A percentile compares a stretch with the other conserved stretches of the same genome.
Evolutionary conservation across 345 rosid species (phyloP).

Genomic region (Eucalyptus regnans): DNA sequence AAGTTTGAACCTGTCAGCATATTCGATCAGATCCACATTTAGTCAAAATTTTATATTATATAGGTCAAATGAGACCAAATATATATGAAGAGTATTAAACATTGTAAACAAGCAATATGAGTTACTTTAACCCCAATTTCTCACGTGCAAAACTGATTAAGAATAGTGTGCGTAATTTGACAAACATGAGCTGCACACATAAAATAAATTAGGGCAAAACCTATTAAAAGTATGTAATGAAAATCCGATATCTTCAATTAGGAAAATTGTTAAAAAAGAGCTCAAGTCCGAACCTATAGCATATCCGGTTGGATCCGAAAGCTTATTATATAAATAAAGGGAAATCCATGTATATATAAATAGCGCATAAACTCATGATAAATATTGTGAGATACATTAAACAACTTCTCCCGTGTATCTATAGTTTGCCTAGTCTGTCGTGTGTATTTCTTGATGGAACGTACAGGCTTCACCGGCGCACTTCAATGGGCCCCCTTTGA

Average conservation of each 20-base stretch:
- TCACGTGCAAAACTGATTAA: fast-evolving
- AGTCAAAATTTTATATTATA: fast-evolving
- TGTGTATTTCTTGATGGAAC: not conserved
- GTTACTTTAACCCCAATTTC: not conserved
- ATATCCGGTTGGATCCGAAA: fast-evolving
- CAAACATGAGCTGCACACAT: fast-evolving
- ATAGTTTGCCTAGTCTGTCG: not conserved
- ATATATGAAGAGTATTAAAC: too few species aligned
- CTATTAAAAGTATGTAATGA: fast-evolving
- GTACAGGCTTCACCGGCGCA: not conserved
- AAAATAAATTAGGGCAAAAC: not conserved
- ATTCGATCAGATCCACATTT: fast-evolving
- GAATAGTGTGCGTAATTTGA: fast-evolving
- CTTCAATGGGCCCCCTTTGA: not conserved
- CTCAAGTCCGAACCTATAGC: fast-evolving
- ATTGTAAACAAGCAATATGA: not conserved
- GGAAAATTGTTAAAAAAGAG: not conserved
- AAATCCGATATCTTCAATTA: fast-evolving
- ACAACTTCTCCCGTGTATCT: not conserved
- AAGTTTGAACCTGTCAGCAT: fast-evolving
- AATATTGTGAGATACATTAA: not conserved
- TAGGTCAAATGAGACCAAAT: not conserved
- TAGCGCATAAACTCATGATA: not conserved
- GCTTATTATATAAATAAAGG: not conserved
- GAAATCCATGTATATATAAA: not conserved